Base-by-base conservation (phyloP, 768 basidiomycete genomes). In the Pulveroboletus frians region DNA sequence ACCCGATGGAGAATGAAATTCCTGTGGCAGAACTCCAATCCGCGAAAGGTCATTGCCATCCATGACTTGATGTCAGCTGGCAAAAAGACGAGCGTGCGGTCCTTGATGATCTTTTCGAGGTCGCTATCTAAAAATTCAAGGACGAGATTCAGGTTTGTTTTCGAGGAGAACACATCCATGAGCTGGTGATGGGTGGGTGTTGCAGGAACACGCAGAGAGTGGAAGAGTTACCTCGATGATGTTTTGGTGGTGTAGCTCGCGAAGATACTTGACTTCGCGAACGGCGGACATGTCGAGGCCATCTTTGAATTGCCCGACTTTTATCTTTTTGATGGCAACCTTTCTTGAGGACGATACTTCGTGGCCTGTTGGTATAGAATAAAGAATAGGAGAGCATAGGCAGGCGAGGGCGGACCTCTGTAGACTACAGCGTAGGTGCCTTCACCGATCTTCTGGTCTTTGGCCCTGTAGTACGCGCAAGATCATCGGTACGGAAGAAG, bases 281-380 rank as follows among this genome's bases (percentile, higher is more conserved):
- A 99, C 85, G 49, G 96, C 96, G 53, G 92, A 95, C 93, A 99
- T 97, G 70, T 98, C 95, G 30, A 99, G 77, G 11, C 96, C 96
- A 69, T 98, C 96, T 66, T 94, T 95, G 76, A 95, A 93, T 59
- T 89, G 88, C 5, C 93, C 92, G 13, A 94, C 86, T 62, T 95
- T 95, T 57, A 96, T 95, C 71, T 98, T 98, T 74, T 99, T 99
- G 59, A 99, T 95, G 49, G 96, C 96, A 0, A 97, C 84, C 69
- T 85, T 88, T n/a, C 83, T 74, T 27, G 83, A 83, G 3, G 88
- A 89, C 0, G 81, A 71, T 15, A 79, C 75, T 59, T 92, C 86
- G 54, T 84, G 76, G 21, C 89, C 91, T 92, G 54, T 37, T 40
- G 21, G 34, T 23, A 50, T 40, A 42, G 49, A 14, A 43, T 50